A percentile compares a stretch with the other conserved stretches of the same genome.
Conservation (phyloP, 2,329 filamentous ascomycete species). For the Torrubiella hemipterigena region DNA sequence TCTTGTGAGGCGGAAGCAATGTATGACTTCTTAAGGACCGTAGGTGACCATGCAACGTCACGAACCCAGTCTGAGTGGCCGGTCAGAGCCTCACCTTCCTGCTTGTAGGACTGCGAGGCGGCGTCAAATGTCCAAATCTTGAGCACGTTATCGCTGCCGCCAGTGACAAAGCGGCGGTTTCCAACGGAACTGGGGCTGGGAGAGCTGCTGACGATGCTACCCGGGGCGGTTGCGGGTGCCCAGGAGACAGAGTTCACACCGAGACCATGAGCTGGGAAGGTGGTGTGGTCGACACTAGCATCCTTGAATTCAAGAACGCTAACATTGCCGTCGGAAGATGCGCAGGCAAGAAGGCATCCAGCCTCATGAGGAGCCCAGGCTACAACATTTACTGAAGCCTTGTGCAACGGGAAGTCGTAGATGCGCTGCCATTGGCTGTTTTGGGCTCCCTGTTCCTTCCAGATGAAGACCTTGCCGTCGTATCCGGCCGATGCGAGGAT, state of each 20-base stretch:
- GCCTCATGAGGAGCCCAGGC: conserved; percentile 96
- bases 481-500: conserved; percentile 93
- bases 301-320: conserved; percentile 95
- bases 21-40: conserved; percentile 88
- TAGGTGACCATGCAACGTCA: conserved; percentile 94
- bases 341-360: conserved; percentile 88
- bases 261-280: conserved; percentile 83
- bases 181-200: conserved; percentile 46
- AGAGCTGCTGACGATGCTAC: conserved; percentile 68
- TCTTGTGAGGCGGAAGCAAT: conserved; percentile 94
- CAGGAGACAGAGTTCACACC: conserved; percentile 94
- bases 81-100: conserved; percentile 50
- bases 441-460: conserved; percentile 65
- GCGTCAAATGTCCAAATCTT: conserved; percentile 83
- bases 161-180: conserved; percentile 81
- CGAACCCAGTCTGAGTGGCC: conserved; percentile 96
- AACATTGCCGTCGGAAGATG: conserved; percentile 86
- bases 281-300: conserved; percentile 79
- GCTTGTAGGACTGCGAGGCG: conserved; percentile 47
- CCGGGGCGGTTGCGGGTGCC: conserved; percentile 77
- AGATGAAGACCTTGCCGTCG: conserved; percentile 97
- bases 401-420: conserved; percentile 88
- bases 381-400: conserved; percentile 91
- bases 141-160: conserved; percentile 84
- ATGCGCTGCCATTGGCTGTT: conserved; percentile 67